Evolutionary conservation across 352 stramenopile species (phyloP).

Genomic region (Phytophthora brassicae): DNA sequence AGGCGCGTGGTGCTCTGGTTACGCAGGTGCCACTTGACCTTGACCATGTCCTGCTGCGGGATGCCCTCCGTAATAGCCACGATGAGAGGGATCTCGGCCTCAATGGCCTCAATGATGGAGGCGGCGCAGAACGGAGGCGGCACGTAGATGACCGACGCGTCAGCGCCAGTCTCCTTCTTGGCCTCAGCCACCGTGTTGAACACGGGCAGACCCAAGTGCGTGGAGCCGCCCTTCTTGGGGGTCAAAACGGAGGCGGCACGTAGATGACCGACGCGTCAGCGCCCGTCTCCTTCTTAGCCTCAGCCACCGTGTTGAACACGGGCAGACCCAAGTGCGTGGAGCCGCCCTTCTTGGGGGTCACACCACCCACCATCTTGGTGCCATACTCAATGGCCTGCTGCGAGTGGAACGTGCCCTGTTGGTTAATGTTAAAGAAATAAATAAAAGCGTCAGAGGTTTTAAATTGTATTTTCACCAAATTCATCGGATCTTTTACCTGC

Average conservation of each 20-base stretch:
- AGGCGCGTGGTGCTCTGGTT: conserved; percentile 95
- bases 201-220: conserved; percentile 98
- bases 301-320: conserved; percentile 98
- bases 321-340: conserved; percentile 96
- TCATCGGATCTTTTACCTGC: conserved; percentile 73
- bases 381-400: conserved; percentile 99
- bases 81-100: conserved; percentile 95
- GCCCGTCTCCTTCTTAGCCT: conserved; percentile 86
- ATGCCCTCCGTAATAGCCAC: conserved; percentile 99
- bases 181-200: conserved; percentile 96
- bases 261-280: conserved; percentile 99
- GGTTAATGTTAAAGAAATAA: too few species aligned
- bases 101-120: conserved; percentile 98
- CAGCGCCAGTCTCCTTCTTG: conserved; percentile 87
- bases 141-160: conserved; percentile 99
- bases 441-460: conserved; percentile 8
- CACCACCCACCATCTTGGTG: conserved; percentile 99
- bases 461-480: conserved; percentile 7
- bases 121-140: conserved; percentile 97
- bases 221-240: conserved; percentile 97
- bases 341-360: conserved; percentile 99
- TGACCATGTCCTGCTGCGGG: conserved; percentile 99
- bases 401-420: conserved; percentile 99
- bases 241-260: too few species aligned
- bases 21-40: conserved; percentile 95